Evolutionary conservation across 148 eudicot species (phyloP).

Genomic region (Agrostemma githago): DNA sequence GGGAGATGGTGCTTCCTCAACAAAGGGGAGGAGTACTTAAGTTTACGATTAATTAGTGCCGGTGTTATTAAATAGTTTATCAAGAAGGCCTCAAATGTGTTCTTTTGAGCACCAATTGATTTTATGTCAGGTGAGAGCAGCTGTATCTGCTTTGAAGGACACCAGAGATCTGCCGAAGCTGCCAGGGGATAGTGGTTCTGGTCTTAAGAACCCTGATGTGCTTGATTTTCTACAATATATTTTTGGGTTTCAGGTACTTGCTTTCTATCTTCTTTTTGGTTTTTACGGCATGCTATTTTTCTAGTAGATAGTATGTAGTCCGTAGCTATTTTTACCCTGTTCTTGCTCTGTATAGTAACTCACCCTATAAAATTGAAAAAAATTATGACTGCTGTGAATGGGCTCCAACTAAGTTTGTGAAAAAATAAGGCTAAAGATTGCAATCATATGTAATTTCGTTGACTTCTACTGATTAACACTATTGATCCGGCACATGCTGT

Average conservation of each 20-base stretch:
- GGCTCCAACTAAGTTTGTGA: not conserved
- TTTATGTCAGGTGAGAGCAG: conserved; percentile 72
- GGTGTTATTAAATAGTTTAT: not conserved
- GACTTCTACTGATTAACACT: not conserved
- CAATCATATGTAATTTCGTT: not conserved
- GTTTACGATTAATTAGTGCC: not conserved
- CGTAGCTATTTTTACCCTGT: not conserved
- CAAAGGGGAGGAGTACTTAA: too few species aligned
- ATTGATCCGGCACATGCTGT: not conserved
- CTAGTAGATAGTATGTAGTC: not conserved
- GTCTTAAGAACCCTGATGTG: conserved; percentile 67
- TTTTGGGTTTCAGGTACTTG: conserved; percentile 91
- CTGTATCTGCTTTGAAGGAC: conserved; percentile 70
- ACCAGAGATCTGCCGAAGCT: conserved; percentile 59
- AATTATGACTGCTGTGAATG: not conserved
- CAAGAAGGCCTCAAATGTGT: not conserved
- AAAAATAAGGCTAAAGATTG: not conserved
- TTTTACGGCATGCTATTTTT: not conserved
- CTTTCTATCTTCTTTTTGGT: not conserved
- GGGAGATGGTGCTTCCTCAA: too few species aligned
- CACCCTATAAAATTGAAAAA: not conserved
- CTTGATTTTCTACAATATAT: conserved; percentile 89
- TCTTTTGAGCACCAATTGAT: conserved; percentile 11
- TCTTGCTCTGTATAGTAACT: not conserved
- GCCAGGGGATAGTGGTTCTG: conserved; percentile 62